These are phyloP conservation scores for Scedosporium boydii DNA, from an alignment of 2,329 filamentous ascomycete species.

Conservation along the genomic window DNA sequence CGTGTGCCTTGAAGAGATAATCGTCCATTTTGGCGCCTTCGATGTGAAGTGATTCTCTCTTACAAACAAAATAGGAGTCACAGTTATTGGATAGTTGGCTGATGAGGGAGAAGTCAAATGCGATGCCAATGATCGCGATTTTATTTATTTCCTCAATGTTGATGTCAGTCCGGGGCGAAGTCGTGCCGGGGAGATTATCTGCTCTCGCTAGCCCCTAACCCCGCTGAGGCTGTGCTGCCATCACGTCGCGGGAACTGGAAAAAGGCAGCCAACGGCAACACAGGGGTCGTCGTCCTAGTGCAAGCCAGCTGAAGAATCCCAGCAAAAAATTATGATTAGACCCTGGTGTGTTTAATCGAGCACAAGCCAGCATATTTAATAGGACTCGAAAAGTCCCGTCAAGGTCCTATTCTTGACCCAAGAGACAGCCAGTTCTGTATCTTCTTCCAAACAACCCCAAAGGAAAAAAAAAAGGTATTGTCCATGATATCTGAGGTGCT, in stretches of 20 bases:
- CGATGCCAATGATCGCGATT: background rate
- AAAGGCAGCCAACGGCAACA: background rate
- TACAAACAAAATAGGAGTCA: background rate
- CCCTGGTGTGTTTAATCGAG: background rate
- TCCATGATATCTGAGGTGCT: too few relatives aligned
- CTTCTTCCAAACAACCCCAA: too few relatives aligned
- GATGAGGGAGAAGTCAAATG: background rate
- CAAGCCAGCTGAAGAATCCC: background rate
- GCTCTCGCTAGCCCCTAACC: background rate
- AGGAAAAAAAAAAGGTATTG: too few relatives aligned
- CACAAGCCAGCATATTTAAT: too few relatives aligned
- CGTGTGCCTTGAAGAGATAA: slow-evolving; percentile 42
- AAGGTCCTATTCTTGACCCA: too few relatives aligned
- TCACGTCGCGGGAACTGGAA: background rate
- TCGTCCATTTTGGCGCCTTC: slow-evolving; percentile 39
- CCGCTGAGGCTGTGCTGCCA: background rate
- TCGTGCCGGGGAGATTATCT: slow-evolving; percentile 1
- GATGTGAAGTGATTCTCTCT: background rate
- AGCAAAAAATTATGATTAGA: background rate
- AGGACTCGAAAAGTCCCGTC: too few relatives aligned
- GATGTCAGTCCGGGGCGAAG: background rate
- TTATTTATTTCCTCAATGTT: background rate
- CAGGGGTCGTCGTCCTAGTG: background rate
- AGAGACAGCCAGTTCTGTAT: too few relatives aligned
- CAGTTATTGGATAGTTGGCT: background rate